Percentiles rank a stretch among this genome's conserved stretches.
These are phyloP conservation scores for Phyllostachys edulis DNA, from an alignment of 176 grass and related monocot species.

Conservation along the genomic window DNA sequence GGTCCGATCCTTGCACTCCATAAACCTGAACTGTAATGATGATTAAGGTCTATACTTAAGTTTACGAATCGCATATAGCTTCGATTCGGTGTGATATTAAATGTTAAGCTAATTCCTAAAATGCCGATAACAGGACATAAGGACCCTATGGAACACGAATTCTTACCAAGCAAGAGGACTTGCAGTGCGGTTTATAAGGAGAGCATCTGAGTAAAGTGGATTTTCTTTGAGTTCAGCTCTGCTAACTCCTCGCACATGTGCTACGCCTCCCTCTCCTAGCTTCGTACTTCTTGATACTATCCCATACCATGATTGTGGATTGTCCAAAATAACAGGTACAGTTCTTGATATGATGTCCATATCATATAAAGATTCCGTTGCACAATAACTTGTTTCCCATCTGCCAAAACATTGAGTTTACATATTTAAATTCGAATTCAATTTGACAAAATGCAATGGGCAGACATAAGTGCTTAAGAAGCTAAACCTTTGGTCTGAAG, in stretches of 20 bases:
- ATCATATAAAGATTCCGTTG: constrained; percentile 90
- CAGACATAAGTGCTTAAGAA: constrained; percentile 19
- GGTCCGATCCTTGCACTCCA: constrained; percentile 92
- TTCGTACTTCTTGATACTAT: constrained; percentile 78
- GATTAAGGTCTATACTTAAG: constrained; percentile 50
- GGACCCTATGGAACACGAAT: constrained; percentile 2
- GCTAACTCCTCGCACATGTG: constrained; percentile 64
- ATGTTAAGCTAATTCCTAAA: constrained; percentile 7
- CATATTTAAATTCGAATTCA: neutral
- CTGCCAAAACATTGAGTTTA: constrained; percentile 28
- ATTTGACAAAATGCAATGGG: neutral
- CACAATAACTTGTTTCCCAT: constrained; percentile 70
- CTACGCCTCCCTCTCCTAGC: constrained; percentile 59
- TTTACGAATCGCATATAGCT: constrained; percentile 21
- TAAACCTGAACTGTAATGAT: constrained; percentile 92
- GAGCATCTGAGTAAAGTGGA: constrained; percentile 58
- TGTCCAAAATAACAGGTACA: constrained; percentile 78
- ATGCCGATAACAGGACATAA: constrained; percentile 10
- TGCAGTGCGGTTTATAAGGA: constrained; percentile 89
- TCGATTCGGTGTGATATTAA: neutral
- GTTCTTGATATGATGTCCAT: constrained; percentile 75
- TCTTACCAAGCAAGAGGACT: constrained; percentile 91
- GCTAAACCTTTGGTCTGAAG: constrained; percentile 49
- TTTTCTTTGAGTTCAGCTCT: constrained; percentile 77
- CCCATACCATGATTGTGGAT: constrained; percentile 64